A percentile compares a stretch with the other conserved stretches of the same genome.
Evolutionary conservation across 371 early-diverging fungal species (phyloP).

Genomic region (Fennellomyces sp.): DNA sequence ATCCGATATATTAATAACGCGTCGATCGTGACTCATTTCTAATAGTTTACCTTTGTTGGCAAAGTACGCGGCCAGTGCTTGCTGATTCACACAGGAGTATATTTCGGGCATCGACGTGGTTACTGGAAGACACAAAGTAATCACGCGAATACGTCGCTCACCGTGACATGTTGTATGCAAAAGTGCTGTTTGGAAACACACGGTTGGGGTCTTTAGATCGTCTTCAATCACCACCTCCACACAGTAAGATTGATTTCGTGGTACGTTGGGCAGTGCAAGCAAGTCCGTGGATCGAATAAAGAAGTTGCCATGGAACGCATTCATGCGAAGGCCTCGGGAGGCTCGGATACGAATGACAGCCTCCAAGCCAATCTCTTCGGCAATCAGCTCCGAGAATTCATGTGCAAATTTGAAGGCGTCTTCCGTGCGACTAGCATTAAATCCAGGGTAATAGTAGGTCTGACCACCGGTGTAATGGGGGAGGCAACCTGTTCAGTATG

Average conservation of each 20-base stretch:
- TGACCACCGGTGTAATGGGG: conserved; percentile 96
- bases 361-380: conserved; percentile 89
- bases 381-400: conserved; percentile 87
- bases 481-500: conserved; percentile 60
- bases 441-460: conserved; percentile 94
- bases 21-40: neutral
- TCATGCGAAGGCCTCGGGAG: conserved; percentile 86
- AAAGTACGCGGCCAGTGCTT: conserved; percentile 80
- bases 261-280: conserved; percentile 92
- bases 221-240: conserved; percentile 92
- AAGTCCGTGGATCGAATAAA: conserved; percentile 96
- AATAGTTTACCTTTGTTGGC: conserved; percentile 75
- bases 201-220: conserved; percentile 73
- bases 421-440: conserved; percentile 85
- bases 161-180: conserved; percentile 85
- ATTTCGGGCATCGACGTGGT: conserved; percentile 80
- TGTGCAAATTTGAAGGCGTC: conserved; percentile 88
- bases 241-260: conserved; percentile 92
- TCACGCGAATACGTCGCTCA: conserved; percentile 95
- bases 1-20: neutral
- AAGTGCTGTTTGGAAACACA: conserved; percentile 97
- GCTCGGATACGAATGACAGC: conserved; percentile 96
- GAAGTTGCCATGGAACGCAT: conserved; percentile 95
- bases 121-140: conserved; percentile 92
- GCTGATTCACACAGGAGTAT: conserved; percentile 84